Evolutionary conservation across 495 filamentous ascomycete species (phyloP), one percentile per base, ranked within the genome.

Genomic region (Talaromyces borbonicus): DNA sequence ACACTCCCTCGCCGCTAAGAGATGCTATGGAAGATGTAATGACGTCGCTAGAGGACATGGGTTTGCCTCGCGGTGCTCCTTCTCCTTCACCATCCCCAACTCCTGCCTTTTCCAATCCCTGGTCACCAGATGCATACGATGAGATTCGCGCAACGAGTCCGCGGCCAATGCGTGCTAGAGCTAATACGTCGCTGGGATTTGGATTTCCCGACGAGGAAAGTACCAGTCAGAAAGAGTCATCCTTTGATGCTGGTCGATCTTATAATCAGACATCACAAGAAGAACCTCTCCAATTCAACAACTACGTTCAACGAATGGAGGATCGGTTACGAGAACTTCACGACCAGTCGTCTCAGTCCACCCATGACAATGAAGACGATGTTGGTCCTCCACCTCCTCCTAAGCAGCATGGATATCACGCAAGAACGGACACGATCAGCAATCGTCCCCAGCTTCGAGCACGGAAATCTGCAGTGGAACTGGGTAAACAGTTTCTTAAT

Each of bases 21-120:
- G 84, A 88, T 59, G 92, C 92, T 0, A 97, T 97, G 90, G 90
- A 96, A 56, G 92, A 93, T 67, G 89, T 99, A 9, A 97, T 97
- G 80, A 88, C 89, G 48, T 95, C 92, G 25, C 65, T 99, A 42
- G 78, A 97, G 58, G 87, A 87, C 51, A 87, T 99, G 80, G 83
- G 80, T 14, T 71, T 84, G 52, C 67, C 76, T 23, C 67, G 69
- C 50, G 68, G 73, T 30, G 62, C 60, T 19, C 63, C 68, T 32
- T 68, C 68, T 8, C 61, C 66, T n/a, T 65, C 66, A n/a, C n/a
- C n/a, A n/a, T n/a, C n/a, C 33, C 69, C 57, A n/a, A 54, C 77
- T 12, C 74, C 80, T 48, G 59, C 60, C 23, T 73, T 75, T 23
- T 67, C 80, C 16, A 81, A 87, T 59, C 85, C 89, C 9, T 98